These are phyloP conservation scores for Nakataea oryzae DNA, from an alignment of 2,329 filamentous ascomycete species.

Conservation along the genomic window DNA sequence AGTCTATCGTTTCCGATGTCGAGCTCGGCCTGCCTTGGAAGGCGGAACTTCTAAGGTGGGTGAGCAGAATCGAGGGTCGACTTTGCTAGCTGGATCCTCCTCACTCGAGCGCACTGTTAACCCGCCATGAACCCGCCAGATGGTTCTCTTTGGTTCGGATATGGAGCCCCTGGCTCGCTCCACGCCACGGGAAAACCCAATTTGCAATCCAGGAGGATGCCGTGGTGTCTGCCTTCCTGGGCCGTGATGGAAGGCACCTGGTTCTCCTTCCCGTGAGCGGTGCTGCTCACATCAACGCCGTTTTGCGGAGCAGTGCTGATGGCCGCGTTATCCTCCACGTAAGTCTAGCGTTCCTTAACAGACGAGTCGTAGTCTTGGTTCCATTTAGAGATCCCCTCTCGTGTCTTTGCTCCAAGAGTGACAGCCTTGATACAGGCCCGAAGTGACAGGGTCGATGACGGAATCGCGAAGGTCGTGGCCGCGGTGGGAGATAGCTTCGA, in stretches of 20 bases:
- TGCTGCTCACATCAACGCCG: constrained; percentile 56
- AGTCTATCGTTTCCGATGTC: constrained; percentile 45
- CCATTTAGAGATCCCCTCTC: no score
- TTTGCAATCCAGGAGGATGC: constrained; percentile 69
- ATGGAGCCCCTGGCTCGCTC: constrained; percentile 78
- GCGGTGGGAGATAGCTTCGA: constrained; percentile 66
- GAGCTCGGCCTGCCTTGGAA: constrained; percentile 54
- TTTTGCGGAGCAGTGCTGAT: constrained; percentile 54
- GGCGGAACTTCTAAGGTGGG: constrained; percentile 36
- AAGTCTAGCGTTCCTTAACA: constrained; percentile 17
- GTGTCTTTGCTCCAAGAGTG: not conserved
- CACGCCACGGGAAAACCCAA: constrained; percentile 63
- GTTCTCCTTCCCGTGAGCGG: constrained; percentile 73
- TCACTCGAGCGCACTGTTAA: constrained; percentile 7
- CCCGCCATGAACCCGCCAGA: constrained; percentile 22
- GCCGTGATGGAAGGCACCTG: constrained; percentile 59
- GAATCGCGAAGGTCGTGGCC: constrained; percentile 53
- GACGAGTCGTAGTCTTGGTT: no score
- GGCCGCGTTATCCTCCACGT: constrained; percentile 60
- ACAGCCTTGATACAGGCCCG: constrained; percentile 28
- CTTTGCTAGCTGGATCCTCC: not conserved
- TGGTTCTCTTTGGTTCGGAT: constrained; percentile 77
- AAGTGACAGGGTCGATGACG: constrained; percentile 53
- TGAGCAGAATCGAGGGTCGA: constrained; percentile 20
- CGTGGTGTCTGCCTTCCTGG: constrained; percentile 68